phyloP scores from a whole-genome alignment of 2,329 filamentous ascomycete species.

The Venturia asperata region DNA sequence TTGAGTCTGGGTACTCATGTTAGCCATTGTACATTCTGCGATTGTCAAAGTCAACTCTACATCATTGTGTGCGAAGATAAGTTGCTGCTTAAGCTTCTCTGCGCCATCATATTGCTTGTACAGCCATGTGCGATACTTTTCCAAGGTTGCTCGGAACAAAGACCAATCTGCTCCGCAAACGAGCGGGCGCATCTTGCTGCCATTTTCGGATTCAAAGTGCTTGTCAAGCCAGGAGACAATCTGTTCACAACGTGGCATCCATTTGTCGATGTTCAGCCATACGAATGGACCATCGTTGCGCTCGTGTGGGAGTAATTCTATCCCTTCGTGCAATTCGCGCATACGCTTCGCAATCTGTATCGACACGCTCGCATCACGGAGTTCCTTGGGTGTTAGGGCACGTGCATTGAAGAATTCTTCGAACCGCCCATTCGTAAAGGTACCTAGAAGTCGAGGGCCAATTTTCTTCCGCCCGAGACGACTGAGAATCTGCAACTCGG shows the following conservation, averaged over 20 bases:
- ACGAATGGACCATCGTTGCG: constrained; percentile 71
- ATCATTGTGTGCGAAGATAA: constrained; percentile 97
- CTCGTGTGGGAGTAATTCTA: constrained; percentile 76
- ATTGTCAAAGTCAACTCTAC: constrained; percentile 45
- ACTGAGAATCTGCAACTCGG: constrained; percentile 77
- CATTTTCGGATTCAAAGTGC: constrained; percentile 32
- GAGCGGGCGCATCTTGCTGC: constrained; percentile 1
- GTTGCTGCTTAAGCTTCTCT: constrained; percentile 59
- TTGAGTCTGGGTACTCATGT: constrained; percentile 60
- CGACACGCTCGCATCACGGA: constrained; percentile 75
- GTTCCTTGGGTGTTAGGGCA: constrained; percentile 66
- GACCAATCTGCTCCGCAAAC: constrained; percentile 82
- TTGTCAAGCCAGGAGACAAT: constrained; percentile 53
- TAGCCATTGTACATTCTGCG: not conserved
- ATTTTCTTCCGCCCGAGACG: constrained; percentile 88
- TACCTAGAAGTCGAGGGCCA: constrained; percentile 81
- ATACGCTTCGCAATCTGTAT: constrained; percentile 95
- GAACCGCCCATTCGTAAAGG: constrained; percentile 90
- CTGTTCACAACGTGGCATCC: constrained; percentile 63
- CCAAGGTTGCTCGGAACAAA: constrained; percentile 64
- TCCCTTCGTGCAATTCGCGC: constrained; percentile 89
- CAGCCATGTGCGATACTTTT: constrained; percentile 72
- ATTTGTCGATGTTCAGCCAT: constrained; percentile 92
- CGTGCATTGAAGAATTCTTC: constrained; percentile 88
- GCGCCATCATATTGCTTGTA: constrained; percentile 61